Conservation (phyloP, 2,329 filamentous ascomycete genomes). For the Colletotrichum neosansevieriae region DNA sequence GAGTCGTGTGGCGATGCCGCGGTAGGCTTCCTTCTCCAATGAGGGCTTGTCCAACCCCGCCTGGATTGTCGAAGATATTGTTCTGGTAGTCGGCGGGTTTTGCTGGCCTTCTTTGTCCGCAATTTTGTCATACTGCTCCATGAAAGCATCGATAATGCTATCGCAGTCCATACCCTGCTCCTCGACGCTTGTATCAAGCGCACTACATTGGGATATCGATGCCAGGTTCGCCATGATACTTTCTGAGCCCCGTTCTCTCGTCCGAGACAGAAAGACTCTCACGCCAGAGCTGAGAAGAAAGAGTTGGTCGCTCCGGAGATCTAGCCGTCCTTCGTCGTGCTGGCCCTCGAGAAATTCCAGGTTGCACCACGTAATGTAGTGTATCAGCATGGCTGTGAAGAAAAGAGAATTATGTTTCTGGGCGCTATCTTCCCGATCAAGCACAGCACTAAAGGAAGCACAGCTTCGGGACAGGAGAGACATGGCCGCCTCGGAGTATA, state of each 20-base stretch:
- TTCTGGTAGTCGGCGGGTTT: not conserved
- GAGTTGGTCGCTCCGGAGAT: conserved; percentile 46
- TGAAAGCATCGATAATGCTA: conserved; percentile 39
- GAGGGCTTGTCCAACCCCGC: not conserved
- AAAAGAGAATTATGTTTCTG: conserved; percentile 33
- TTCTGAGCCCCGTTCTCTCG: conserved; percentile 19
- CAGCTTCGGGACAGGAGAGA: conserved; percentile 43
- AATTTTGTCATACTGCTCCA: conserved; percentile 43
- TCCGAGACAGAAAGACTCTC: conserved; percentile 26
- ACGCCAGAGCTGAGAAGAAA: conserved; percentile 47
- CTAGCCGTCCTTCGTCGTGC: not conserved
- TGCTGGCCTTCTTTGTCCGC: not conserved
- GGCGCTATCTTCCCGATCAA: conserved; percentile 31
- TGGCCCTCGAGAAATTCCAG: conserved; percentile 44
- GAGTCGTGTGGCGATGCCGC: conserved; percentile 39
- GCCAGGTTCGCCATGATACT: conserved; percentile 41
- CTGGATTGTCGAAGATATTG: not conserved
- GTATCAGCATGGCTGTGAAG: conserved; percentile 47
- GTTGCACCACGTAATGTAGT: conserved; percentile 48
- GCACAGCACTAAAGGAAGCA: conserved; percentile 43
- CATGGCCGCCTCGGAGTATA: conserved; percentile 43
- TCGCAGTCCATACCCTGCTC: conserved; percentile 40
- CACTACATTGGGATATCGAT: conserved; percentile 42
- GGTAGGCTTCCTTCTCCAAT: conserved; percentile 42
- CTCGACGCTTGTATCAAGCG: conserved; percentile 39